Percentiles rank a stretch among this genome's conserved stretches.
Conservation (phyloP, 78 protist species). For the Dictyostelium purpureum region DNA sequence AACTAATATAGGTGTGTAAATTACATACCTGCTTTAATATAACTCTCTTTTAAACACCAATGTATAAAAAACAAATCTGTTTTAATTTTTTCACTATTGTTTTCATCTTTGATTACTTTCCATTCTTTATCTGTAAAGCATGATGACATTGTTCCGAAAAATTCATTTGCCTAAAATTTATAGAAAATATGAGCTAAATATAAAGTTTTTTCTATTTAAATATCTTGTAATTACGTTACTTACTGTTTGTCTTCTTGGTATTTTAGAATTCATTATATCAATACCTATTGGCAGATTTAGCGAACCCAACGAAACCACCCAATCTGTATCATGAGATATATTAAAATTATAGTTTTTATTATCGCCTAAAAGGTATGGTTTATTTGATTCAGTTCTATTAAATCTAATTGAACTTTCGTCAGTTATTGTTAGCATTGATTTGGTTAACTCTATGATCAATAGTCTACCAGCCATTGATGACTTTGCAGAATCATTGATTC, state of each 20-base stretch:
- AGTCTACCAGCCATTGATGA: slow-evolving; percentile 22
- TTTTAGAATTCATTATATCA: slow-evolving; percentile 41
- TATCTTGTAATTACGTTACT: background rate
- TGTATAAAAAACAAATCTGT: slow-evolving; percentile 12
- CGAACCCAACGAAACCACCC: background rate
- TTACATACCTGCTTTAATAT: slow-evolving; percentile 40
- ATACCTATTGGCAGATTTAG: slow-evolving; percentile 16
- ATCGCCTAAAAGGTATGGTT: slow-evolving; percentile 4
- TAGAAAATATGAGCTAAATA: background rate
- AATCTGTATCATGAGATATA: slow-evolving; percentile 61
- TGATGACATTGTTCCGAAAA: slow-evolving; percentile 4
- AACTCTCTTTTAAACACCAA: slow-evolving; percentile 78
- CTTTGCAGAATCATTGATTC: slow-evolving; percentile 43
- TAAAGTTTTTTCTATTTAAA: background rate
- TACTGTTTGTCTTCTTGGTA: slow-evolving; percentile 27
- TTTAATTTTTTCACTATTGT: too few species aligned
- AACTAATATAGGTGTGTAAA: background rate
- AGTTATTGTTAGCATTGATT: background rate
- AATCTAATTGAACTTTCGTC: background rate
- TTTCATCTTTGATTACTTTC: slow-evolving; percentile 4
- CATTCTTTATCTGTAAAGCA: slow-evolving; percentile 68
- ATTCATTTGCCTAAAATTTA: background rate
- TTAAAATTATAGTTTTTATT: background rate
- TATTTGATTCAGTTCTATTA: background rate
- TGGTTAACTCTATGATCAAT: background rate